Conservation (phyloP, 139 green algal genomes). For the Coelastrella sp. region DNA sequence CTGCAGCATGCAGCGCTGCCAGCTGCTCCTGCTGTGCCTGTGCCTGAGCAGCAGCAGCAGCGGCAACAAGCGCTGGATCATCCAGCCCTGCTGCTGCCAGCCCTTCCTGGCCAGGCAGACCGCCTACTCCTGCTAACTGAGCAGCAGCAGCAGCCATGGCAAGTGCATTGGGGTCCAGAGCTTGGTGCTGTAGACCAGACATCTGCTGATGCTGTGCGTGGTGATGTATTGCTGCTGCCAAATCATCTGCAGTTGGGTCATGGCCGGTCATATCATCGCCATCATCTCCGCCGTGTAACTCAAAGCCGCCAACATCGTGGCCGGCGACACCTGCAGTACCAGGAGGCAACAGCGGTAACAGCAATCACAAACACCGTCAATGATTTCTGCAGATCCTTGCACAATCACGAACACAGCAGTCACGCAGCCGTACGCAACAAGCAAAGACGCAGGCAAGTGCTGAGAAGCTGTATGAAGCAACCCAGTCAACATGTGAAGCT, state of each 20-base stretch:
- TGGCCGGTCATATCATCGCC: neutral
- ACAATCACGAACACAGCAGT: no score
- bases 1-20: neutral
- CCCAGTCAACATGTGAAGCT: no score
- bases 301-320: neutral
- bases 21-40: neutral
- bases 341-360: neutral
- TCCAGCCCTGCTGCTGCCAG: neutral
- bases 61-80: neutral
- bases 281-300: neutral
- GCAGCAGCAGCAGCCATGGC: constrained; percentile 15
- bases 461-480: no score
- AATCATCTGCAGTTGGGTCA: neutral
- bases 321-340: no score
- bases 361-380: neutral
- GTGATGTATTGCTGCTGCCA: constrained; percentile 2
- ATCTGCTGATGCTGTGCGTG: neutral
- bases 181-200: neutral
- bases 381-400: no score
- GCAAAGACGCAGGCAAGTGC: no score
- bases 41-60: neutral
- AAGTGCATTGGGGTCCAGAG: neutral
- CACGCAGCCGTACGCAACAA: no score
- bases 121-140: neutral
- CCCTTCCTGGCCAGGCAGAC: neutral